Evolutionary conservation across 2,329 filamentous ascomycete genomes (phyloP), one percentile per base, ranked within the genome.

Genomic region (Aureobasidium uvarum): DNA sequence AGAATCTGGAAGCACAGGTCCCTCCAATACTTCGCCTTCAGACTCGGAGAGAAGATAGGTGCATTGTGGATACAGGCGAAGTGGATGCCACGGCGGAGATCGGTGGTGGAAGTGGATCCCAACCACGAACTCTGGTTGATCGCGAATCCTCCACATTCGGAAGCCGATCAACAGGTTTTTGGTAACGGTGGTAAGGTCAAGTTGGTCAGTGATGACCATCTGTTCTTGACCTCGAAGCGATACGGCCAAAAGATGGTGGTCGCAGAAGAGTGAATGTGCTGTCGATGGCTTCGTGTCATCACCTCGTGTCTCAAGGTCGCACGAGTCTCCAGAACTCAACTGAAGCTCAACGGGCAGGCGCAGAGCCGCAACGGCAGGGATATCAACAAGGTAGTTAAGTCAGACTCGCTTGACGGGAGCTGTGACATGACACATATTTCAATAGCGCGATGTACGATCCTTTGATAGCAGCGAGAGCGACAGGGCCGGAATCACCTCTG

Each of bases 301-400:
- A 10, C 36, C 36, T 55, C 52, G 36, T 41, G 36, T 41, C 41
- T 25, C 38, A 45, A 59, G 10, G 25, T 58, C 55, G 39, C 55
- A 59, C 41, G 11, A 23, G 20, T 45, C 14, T 46, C 41, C 8
- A 33, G 18, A 46, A 20, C 25, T 59, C 55, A 46, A 33, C 16
- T 45, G 54, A 20, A 20, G 55, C 55, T 36, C 55, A 45, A 59
- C n/a, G 41, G 55, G 25, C 28, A 16, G 23, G 28, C 25, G 41
- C 55, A 59, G 41, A 46, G 55, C 55, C 55, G 55, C 55, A 59
- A 46, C 8, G 23, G n/a, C 50, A 31, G 38, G 38, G 38, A n/a
- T 43, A 25, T 31, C 23, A 16, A 45, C 13, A 31, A n/a, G 54
- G 23, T 20, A 43, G 6, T 36, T 14, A 52, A 52, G 50, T 36